Evolutionary conservation across 2,329 filamentous ascomycete species (phyloP).

Genomic region (Fusarium mangiferae): DNA sequence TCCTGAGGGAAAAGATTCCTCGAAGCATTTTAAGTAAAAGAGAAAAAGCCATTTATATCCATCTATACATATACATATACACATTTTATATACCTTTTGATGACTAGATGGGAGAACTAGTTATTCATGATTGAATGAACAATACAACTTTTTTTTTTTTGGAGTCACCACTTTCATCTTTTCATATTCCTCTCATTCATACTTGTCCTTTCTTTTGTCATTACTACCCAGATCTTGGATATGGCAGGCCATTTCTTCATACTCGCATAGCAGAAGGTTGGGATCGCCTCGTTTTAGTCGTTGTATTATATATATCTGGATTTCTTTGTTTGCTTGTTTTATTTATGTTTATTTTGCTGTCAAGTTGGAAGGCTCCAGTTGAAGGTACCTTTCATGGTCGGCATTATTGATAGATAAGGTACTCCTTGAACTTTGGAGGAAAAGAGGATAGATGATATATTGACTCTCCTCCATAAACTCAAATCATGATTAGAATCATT

Average conservation of each 20-base stretch:
- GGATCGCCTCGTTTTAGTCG: not conserved
- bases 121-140: slow-evolving; percentile 34
- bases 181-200: not conserved
- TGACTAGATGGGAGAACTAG: slow-evolving; percentile 26
- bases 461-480: not conserved
- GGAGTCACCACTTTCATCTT: not conserved
- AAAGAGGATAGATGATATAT: not conserved
- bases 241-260: not conserved
- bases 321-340: not conserved
- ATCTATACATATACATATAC: slow-evolving; percentile 7
- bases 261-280: not conserved
- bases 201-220: not conserved
- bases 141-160: slow-evolving; percentile 24
- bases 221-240: not conserved
- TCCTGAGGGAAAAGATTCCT: slow-evolving; percentile 49
- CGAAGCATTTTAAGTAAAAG: slow-evolving; percentile 23
- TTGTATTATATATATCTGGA: not conserved
- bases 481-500: not conserved
- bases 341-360: not conserved
- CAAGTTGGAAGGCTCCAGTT: not conserved
- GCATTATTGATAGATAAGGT: not conserved
- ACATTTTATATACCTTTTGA: slow-evolving; percentile 17
- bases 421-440: not conserved
- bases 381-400: not conserved
- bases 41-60: not conserved